Conservation (phyloP, 768 basidiomycete species). For the Scleroderma citrinum region DNA sequence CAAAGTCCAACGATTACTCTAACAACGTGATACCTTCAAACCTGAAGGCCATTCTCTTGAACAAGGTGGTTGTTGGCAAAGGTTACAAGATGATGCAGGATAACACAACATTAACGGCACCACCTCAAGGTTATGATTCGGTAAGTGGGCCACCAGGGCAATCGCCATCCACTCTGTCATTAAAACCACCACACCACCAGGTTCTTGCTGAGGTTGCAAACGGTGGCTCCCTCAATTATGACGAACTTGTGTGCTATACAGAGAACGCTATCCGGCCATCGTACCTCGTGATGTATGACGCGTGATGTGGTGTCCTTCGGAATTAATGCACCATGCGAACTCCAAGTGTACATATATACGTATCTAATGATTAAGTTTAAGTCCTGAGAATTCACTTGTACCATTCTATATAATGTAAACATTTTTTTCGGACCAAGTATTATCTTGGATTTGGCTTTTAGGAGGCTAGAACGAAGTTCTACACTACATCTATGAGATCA, state of each 20-base stretch:
- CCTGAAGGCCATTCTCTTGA: constrained; percentile 62
- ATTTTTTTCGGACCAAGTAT: too few relatives aligned
- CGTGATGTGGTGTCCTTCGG: constrained; percentile 10
- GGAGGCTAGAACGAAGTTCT: too few relatives aligned
- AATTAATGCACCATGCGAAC: not conserved
- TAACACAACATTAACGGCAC: constrained; percentile 46
- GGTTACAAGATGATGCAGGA: constrained; percentile 62
- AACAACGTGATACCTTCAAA: constrained; percentile 48
- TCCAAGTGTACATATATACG: not conserved
- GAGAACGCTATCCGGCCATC: constrained; percentile 71
- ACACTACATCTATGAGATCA: too few relatives aligned
- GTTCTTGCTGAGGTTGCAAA: constrained; percentile 54
- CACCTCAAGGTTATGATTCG: constrained; percentile 62
- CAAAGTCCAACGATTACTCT: constrained; percentile 74
- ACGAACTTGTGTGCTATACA: constrained; percentile 63
- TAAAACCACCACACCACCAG: constrained; percentile 25
- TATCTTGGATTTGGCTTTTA: too few relatives aligned
- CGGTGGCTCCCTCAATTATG: constrained; percentile 62
- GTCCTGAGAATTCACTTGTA: too few relatives aligned
- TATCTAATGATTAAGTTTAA: too few relatives aligned
- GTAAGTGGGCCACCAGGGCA: constrained; percentile 32
- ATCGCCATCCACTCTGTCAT: not conserved
- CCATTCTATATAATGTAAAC: too few relatives aligned
- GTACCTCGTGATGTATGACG: constrained; percentile 65
- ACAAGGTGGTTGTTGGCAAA: constrained; percentile 68